phyloP scores from a whole-genome alignment of 2,329 filamentous ascomycete genomes.

The Aspergillus sp. region DNA sequence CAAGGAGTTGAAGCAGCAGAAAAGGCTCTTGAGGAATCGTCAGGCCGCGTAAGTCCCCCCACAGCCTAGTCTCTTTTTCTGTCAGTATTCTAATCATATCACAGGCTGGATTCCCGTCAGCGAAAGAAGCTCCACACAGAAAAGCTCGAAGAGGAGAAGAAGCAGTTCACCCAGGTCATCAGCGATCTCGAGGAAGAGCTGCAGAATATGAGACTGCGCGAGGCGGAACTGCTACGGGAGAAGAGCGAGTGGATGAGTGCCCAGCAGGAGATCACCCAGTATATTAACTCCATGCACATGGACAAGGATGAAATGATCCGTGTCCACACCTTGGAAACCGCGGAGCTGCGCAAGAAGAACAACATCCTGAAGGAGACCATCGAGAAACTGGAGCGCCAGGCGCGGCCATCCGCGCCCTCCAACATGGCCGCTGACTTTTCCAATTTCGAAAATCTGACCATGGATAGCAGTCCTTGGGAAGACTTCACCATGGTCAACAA shows the following conservation, averaged over 20 bases:
- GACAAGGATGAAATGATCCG: conserved; percentile 93
- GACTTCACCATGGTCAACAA: conserved; percentile 74
- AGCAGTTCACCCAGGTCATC: conserved; percentile 76
- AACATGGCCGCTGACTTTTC: conserved; percentile 67
- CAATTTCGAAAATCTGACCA: conserved; percentile 79
- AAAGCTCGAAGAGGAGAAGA: conserved; percentile 94
- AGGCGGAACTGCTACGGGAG: conserved; percentile 50
- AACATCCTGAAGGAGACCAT: conserved; percentile 69
- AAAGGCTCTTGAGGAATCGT: conserved; percentile 88
- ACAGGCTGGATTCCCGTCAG: conserved; percentile 88
- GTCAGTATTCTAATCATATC: conserved; percentile 5
- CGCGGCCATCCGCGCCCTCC: conserved; percentile 44
- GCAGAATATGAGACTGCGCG: conserved; percentile 62
- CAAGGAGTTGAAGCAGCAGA: conserved; percentile 98
- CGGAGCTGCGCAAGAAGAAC: conserved; percentile 89
- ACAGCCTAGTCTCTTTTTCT: conserved; percentile 17
- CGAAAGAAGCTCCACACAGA: conserved; percentile 98
- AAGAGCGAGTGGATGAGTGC: conserved; percentile 65
- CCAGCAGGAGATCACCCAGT: conserved; percentile 70
- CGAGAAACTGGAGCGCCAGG: conserved; percentile 45
- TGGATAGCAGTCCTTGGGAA: conserved; percentile 76
- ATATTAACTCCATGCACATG: conserved; percentile 71
- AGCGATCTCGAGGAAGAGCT: conserved; percentile 76
- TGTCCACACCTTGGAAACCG: conserved; percentile 83
- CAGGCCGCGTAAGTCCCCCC: conserved; percentile 84